A percentile compares a stretch with the other conserved stretches of the same genome.
Conservation (phyloP, 768 basidiomycete genomes). For the Tephrocybe sp. region DNA sequence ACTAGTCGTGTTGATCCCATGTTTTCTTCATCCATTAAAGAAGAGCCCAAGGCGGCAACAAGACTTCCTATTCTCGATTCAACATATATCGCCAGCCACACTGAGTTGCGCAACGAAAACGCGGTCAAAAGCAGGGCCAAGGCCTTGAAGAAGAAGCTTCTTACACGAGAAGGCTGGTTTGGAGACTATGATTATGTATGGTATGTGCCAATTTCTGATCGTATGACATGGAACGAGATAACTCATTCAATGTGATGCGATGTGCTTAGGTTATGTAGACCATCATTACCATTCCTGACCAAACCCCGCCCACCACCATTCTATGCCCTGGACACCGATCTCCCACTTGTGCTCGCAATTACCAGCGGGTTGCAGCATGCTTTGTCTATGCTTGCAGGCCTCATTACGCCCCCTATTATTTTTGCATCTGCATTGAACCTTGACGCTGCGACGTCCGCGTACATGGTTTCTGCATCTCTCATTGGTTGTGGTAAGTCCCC, state of each 20-base stretch:
- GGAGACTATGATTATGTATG: slow-evolving; percentile 80
- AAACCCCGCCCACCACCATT: slow-evolving; percentile 57
- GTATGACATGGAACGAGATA: too few species aligned
- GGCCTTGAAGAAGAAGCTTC: slow-evolving; percentile 29
- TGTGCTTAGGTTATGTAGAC: slow-evolving; percentile 56
- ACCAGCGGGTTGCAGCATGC: slow-evolving; percentile 73
- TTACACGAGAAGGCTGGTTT: slow-evolving; percentile 68
- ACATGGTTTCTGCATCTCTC: slow-evolving; percentile 79
- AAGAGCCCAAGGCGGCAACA: slow-evolving; percentile 13
- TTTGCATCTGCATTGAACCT: slow-evolving; percentile 64
- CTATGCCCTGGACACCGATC: slow-evolving; percentile 67
- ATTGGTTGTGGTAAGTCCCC: slow-evolving; percentile 69
- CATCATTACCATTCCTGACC: slow-evolving; percentile 56
- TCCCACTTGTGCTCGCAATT: slow-evolving; percentile 73
- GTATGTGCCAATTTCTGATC: slow-evolving; percentile 20
- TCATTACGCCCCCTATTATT: slow-evolving; percentile 83
- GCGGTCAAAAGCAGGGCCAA: neutral
- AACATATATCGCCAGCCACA: neutral
- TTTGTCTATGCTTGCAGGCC: slow-evolving; percentile 78
- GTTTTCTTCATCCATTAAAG: slow-evolving; percentile 7
- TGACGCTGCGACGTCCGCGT: slow-evolving; percentile 56
- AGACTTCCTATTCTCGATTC: slow-evolving; percentile 11
- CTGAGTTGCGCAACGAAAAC: neutral
- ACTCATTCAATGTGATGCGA: neutral
- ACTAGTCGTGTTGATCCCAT: neutral